These are phyloP conservation scores for Geotrichum restrictum DNA, from an alignment of 1,139 yeast genomes.

Conservation along the genomic window DNA sequence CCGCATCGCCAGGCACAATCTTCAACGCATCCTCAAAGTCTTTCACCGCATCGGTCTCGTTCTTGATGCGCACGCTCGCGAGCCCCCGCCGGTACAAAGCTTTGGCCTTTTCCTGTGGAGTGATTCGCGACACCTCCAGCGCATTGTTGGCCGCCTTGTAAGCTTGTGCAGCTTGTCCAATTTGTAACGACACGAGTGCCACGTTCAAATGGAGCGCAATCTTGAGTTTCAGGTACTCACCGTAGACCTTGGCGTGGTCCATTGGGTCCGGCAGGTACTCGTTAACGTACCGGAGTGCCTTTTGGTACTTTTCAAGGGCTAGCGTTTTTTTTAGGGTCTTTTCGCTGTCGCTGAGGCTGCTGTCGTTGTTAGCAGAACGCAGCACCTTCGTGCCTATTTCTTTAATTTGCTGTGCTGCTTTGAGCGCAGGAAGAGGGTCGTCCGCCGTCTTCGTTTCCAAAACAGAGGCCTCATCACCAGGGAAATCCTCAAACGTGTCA, in stretches of 20 bases:
- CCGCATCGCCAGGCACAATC: slow-evolving; percentile 70
- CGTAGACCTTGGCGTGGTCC: slow-evolving; percentile 26
- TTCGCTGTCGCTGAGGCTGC: no score
- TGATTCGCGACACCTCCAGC: slow-evolving; percentile 54
- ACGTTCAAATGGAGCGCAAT: slow-evolving; percentile 64
- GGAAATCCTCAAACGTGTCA: slow-evolving; percentile 69
- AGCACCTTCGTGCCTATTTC: slow-evolving; percentile 73
- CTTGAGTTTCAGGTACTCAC: slow-evolving; percentile 44
- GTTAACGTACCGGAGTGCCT: slow-evolving; percentile 62
- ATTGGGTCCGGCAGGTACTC: slow-evolving; percentile 60
- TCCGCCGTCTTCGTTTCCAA: slow-evolving; percentile 45
- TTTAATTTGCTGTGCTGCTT: slow-evolving; percentile 62
- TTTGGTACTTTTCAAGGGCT: slow-evolving; percentile 65
- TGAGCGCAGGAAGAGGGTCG: slow-evolving; percentile 50
- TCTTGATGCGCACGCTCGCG: slow-evolving; percentile 61
- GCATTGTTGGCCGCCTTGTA: slow-evolving; percentile 62
- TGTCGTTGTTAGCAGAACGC: slow-evolving; percentile 41
- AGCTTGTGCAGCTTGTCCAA: slow-evolving; percentile 52
- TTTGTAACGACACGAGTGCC: slow-evolving; percentile 67
- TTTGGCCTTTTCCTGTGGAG: slow-evolving; percentile 68
- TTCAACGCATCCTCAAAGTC: slow-evolving; percentile 65
- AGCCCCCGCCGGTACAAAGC: slow-evolving; percentile 82
- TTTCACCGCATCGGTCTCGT: slow-evolving; percentile 65
- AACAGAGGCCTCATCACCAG: slow-evolving; percentile 59
- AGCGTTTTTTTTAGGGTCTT: slow-evolving; percentile 40